Base-by-base conservation (phyloP, 2,329 filamentous ascomycete genomes). In the Paecilomyces dactylethromorphus region DNA sequence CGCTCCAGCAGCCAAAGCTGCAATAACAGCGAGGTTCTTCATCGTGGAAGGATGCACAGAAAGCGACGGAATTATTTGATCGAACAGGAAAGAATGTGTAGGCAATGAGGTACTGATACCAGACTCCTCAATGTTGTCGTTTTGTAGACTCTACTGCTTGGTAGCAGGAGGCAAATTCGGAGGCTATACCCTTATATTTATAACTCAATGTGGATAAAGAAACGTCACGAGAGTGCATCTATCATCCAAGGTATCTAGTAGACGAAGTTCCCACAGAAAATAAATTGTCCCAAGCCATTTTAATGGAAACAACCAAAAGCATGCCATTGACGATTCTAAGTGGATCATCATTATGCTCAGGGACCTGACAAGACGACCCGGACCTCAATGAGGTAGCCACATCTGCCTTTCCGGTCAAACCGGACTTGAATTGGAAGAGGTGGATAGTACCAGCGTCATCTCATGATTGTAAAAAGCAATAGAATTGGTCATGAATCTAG, bases 1-100 rank as follows among this genome's bases (percentile, higher is more conserved):
- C 57, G 76, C 72, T 51, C 75, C 72, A 49, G 70, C 69, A 62
- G 74, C 68, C 24, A 79, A 71, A 56, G 74, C 73, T 52, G 75
- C 69, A 51, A 75, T 58, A 53, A 72, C 67, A 59, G 71, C 62
- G 60, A 78, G 64, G 55, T 68, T 70, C 66, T 73, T 76, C 75
- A 79, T 79, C 49, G 65, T 18, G 49, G 45, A 15, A 32, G 35
- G 22, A 52, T 29, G 13, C 15, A 51, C 18, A 51, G 39, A 31
- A 31, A 56, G 24, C 24, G 55, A 56, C 26, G 26, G 54, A 51
- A 39, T 31, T 32, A 50, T 18, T 29, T 22, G 21, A 21, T 24
- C 21, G 21, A 29, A 29, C 11, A 52, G 21, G 39, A 45, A 45
- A 45, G 39, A 45, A 45, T 45, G 39, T 45, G 39, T 39, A 45